These are phyloP conservation scores for Fraxinus dipetala DNA, from an alignment of 305 asterid species.

Conservation along the genomic window DNA sequence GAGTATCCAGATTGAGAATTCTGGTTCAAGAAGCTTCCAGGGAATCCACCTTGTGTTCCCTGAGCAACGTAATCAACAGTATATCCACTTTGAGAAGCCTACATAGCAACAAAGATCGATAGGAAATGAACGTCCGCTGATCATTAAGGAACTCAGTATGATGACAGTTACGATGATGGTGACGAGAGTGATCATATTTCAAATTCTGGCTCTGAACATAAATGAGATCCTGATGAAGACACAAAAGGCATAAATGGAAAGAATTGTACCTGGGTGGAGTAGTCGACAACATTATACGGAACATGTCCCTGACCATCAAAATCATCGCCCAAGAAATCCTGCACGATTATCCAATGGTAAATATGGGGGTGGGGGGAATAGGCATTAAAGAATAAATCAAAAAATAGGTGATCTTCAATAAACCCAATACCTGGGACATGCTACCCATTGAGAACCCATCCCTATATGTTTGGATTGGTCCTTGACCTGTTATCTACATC, in stretches of 20 bases:
- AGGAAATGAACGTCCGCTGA: slow-evolving; percentile 14
- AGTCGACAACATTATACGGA: slow-evolving; percentile 81
- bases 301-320: slow-evolving; percentile 99
- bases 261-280: slow-evolving; percentile 77
- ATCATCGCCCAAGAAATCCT: slow-evolving; percentile 96
- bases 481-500: slow-evolving; percentile 74
- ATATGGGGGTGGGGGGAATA: slow-evolving; percentile 1
- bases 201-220: slow-evolving; percentile 1
- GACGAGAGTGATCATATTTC: neutral
- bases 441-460: slow-evolving; percentile 93
- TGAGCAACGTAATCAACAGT: slow-evolving; percentile 77
- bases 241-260: neutral
- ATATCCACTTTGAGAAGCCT: slow-evolving; percentile 97
- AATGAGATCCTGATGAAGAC: slow-evolving; percentile 9
- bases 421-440: slow-evolving; percentile 78
- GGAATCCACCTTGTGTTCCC: slow-evolving; percentile 85
- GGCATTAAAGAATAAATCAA: neutral
- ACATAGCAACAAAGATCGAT: slow-evolving; percentile 19
- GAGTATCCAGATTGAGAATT: slow-evolving; percentile 89
- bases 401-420: neutral
- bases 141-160: slow-evolving; percentile 12
- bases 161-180: neutral
- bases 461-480: slow-evolving; percentile 69
- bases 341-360: slow-evolving; percentile 30
- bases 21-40: slow-evolving; percentile 83